phyloP scores from a whole-genome alignment of 2,329 filamentous ascomycete species.

The Pseudocercospora macadamiae region DNA sequence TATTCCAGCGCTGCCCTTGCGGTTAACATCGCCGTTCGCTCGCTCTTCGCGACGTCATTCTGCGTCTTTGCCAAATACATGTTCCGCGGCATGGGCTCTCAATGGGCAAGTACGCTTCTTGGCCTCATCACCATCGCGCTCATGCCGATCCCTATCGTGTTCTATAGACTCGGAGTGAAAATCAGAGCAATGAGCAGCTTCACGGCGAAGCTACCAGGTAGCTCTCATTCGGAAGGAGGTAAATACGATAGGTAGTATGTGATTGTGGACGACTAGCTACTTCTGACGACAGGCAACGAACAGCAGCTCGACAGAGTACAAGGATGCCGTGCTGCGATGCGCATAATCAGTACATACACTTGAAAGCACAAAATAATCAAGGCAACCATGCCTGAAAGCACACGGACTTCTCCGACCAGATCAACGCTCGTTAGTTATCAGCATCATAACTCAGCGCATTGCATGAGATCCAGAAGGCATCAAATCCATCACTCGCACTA shows the following conservation, averaged over 20 bases:
- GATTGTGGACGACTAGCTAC: not conserved
- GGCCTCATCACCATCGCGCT: conserved; percentile 33
- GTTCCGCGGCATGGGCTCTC: conserved; percentile 35
- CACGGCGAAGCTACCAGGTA: conserved; percentile 10
- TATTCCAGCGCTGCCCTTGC: conserved; percentile 37
- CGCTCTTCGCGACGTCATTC: conserved; percentile 36
- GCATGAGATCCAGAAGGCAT: not conserved
- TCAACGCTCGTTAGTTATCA: not conserved
- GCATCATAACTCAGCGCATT: not conserved
- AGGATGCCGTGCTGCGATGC: not conserved
- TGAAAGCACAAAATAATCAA: no score
- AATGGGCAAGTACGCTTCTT: conserved; percentile 35
- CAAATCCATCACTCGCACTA: not conserved
- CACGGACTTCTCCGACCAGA: not conserved
- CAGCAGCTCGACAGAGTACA: not conserved
- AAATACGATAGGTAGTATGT: not conserved
- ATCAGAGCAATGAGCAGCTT: conserved; percentile 24
- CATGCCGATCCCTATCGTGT: conserved; percentile 27
- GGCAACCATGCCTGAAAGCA: not conserved
- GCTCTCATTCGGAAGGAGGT: not conserved
- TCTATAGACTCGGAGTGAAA: conserved; percentile 27
- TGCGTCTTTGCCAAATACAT: conserved; percentile 39
- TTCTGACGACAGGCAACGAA: not conserved
- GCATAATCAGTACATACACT: no score
- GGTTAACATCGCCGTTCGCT: conserved; percentile 38